Evolutionary conservation across 345 rosid genomes (phyloP).

Genomic region (Heritiera littoralis): DNA sequence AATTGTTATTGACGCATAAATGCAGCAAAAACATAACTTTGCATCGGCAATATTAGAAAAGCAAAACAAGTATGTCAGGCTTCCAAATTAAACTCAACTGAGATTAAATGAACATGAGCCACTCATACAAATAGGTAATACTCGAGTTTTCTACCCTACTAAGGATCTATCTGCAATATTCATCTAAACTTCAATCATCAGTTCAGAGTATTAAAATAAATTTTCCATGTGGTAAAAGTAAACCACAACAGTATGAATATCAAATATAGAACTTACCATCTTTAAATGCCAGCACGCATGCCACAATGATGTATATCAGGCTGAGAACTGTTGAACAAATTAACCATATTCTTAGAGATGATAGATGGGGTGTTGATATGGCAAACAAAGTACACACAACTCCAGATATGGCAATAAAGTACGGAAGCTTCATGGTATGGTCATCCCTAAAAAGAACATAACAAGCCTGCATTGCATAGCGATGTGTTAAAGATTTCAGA

Average conservation of each 20-base stretch:
- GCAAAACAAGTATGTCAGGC: not conserved
- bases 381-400: constrained; percentile 64
- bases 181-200: not conserved
- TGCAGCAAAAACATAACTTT: not conserved
- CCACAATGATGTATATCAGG: constrained; percentile 58
- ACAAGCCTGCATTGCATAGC: constrained; percentile 45
- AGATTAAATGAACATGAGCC: not conserved
- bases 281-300: constrained; percentile 53
- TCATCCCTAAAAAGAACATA: constrained; percentile 60
- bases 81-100: not conserved
- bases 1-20: not conserved
- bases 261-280: constrained; percentile 55
- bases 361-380: constrained; percentile 77
- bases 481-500: not conserved
- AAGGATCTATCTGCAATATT: not conserved
- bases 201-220: not conserved
- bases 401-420: constrained; percentile 60
- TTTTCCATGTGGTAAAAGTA: not conserved
- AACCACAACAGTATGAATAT: not conserved
- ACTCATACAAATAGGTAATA: not conserved
- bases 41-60: not conserved
- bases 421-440: constrained; percentile 45
- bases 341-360: constrained; percentile 84
- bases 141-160: not conserved
- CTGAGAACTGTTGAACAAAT: constrained; percentile 77